Evolutionary conservation across 2,329 filamentous ascomycete species (phyloP), one percentile per base, ranked within the genome.

Genomic region (Cladosporium sp.): DNA sequence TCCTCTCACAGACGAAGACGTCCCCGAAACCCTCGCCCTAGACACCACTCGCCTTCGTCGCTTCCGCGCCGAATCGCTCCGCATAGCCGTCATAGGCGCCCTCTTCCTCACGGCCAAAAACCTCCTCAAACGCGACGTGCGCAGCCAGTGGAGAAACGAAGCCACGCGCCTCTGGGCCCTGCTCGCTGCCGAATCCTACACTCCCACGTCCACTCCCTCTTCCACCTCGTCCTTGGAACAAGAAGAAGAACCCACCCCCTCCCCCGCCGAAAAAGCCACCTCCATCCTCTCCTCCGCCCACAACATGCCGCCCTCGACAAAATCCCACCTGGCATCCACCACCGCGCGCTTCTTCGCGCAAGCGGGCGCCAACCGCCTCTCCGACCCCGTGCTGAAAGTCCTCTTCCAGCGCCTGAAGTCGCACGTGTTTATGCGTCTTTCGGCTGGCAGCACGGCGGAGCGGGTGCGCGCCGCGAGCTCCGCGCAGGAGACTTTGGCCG

Each of bases 91-190:
- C 1, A 80, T 86, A 3, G 86, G 85, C 1, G 85, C 87, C 0
- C 85, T 92, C 42, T 73, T 91, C 22, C 72, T 92, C 12, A 89
- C 89, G 45, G 86, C 85, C 67, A 93, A 93, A 73, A 92, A 90
- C 59, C 74, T 92, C 7, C 78, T 93, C 27, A 91, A 90, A 69
- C 82, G 88, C 13, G 88, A 92, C 62, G 86, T 89, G 3, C 82
- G 88, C 39, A 80, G 80, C 11, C 82, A 85, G 17, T 93, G 88
- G 88, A 88, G 85, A 67, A 80, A 76, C 19, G 85, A 91, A 68
- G 85, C 86, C 0, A 73, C 75, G 2, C 82, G 87, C n/a, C 80
- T 91, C 56, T 81, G 86, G 73, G 71, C 80, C 1, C 80, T 88
- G 1, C 77, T 91, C 9, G 84, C 86, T 56, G 79, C 76, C 37